Evolutionary conservation across 2,329 filamentous ascomycete genomes (phyloP).

Genomic region (Alternaria angustiovoidea): DNA sequence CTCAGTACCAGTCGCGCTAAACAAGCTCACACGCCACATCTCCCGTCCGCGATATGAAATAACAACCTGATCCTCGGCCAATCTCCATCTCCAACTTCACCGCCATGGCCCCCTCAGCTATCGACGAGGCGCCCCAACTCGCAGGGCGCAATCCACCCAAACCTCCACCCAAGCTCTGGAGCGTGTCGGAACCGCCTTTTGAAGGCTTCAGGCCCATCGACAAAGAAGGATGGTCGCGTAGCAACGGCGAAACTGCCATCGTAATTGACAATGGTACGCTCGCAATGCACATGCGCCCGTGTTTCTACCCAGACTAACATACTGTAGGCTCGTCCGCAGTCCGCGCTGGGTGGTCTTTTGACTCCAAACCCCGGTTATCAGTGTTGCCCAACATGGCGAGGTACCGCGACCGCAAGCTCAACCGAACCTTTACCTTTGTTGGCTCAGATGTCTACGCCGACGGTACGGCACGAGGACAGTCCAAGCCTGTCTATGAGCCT

Average conservation of each 20-base stretch:
- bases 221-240: conserved; percentile 75
- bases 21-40: conserved; percentile 22
- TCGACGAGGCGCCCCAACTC: conserved; percentile 49
- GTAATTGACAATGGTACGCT: conserved; percentile 93
- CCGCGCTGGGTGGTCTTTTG: conserved; percentile 96
- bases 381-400: conserved; percentile 92
- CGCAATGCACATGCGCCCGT: conserved; percentile 4
- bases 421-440: conserved; percentile 90
- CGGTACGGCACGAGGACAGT: conserved; percentile 88
- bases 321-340: conserved; percentile 80
- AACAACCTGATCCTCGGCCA: conserved; percentile 18
- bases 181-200: conserved; percentile 67
- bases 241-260: conserved; percentile 73
- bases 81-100: conserved; percentile 13
- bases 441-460: conserved; percentile 94
- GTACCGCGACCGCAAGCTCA: conserved; percentile 92
- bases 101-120: conserved; percentile 50
- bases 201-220: conserved; percentile 65
- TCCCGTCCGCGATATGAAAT: conserved; percentile 38
- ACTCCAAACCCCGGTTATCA: conserved; percentile 78
- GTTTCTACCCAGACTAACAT: conserved; percentile 22
- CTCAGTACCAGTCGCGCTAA: conserved; percentile 27
- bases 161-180: conserved; percentile 61
- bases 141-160: conserved; percentile 61
- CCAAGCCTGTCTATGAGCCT: conserved; percentile 88